Percentiles rank a stretch among this genome's conserved stretches.
These are phyloP conservation scores for Puccinia hordei DNA, from an alignment of 1,284 basidiomycete genomes.

Conservation along the genomic window DNA sequence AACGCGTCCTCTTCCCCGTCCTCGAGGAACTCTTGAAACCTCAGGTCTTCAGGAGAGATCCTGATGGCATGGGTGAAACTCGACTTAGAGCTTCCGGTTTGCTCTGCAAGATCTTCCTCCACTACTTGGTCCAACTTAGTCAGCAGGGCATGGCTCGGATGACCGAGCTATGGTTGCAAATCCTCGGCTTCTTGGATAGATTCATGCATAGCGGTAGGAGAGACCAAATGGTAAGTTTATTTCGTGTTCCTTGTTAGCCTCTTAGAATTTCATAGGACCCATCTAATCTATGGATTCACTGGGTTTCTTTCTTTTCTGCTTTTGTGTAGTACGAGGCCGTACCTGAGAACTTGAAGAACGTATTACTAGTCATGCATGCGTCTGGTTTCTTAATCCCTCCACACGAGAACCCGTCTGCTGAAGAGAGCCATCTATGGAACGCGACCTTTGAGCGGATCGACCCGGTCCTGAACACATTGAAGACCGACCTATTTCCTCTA, in stretches of 20 bases:
- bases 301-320: conserved; percentile 3
- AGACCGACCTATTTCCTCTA: conserved; percentile 66
- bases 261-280: conserved; percentile 5
- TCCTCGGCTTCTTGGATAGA: conserved; percentile 86
- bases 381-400: conserved; percentile 78
- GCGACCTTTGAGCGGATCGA: conserved; percentile 81
- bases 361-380: conserved; percentile 92
- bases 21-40: conserved; percentile 88
- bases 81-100: conserved; percentile 81
- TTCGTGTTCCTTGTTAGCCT: not conserved
- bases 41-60: conserved; percentile 76
- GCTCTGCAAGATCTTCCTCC: conserved; percentile 92
- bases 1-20: conserved; percentile 85
- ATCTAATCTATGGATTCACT: not conserved
- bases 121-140: conserved; percentile 77
- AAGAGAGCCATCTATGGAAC: conserved; percentile 77
- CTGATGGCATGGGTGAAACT: conserved; percentile 84
- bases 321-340: conserved; percentile 78
- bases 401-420: conserved; percentile 66
- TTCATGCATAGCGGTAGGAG: conserved; percentile 81
- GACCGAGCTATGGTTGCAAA: conserved; percentile 79
- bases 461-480: conserved; percentile 82
- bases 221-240: conserved; percentile 72
- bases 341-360: conserved; percentile 94
- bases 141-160: conserved; percentile 65